Evolutionary conservation across 2,329 filamentous ascomycete species (phyloP).

Genomic region (Helicocarpus griseus): DNA sequence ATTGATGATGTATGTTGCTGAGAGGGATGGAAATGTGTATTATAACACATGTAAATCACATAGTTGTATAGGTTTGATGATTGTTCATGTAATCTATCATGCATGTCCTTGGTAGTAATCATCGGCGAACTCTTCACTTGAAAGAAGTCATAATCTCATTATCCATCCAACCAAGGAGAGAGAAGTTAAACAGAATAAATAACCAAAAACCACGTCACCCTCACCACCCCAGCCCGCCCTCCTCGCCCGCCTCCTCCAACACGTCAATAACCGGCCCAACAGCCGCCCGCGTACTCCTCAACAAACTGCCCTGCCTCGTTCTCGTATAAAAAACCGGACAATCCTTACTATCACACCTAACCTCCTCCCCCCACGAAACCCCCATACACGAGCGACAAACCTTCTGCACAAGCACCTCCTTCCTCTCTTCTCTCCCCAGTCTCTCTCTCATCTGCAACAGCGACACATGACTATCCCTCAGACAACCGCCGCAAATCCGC

Average conservation of each 20-base stretch:
- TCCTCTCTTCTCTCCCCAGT: constrained; percentile 54
- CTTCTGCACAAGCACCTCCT: constrained; percentile 52
- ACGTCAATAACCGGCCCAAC: constrained; percentile 28
- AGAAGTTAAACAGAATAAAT: neutral
- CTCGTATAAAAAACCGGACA: constrained; percentile 77
- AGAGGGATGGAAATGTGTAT: neutral
- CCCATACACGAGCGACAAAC: constrained; percentile 76
- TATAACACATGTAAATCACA: neutral
- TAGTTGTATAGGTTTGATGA: neutral
- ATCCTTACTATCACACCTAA: constrained; percentile 82
- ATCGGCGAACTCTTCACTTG: no score
- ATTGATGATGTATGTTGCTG: neutral
- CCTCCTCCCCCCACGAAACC: constrained; percentile 61
- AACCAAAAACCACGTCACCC: neutral
- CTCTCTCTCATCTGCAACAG: constrained; percentile 54
- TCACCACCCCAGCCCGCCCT: constrained; percentile 29
- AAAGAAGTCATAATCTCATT: neutral
- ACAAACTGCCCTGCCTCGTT: constrained; percentile 27
- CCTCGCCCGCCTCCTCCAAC: constrained; percentile 26
- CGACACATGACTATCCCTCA: constrained; percentile 41
- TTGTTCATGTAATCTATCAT: no score
- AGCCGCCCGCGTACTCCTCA: constrained; percentile 27
- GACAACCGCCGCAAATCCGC: constrained; percentile 32
- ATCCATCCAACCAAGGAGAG: neutral
- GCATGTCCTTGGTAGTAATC: no score